Evolutionary conservation across 2,329 filamentous ascomycete species (phyloP).

Genomic region (Didymella keratinophila): DNA sequence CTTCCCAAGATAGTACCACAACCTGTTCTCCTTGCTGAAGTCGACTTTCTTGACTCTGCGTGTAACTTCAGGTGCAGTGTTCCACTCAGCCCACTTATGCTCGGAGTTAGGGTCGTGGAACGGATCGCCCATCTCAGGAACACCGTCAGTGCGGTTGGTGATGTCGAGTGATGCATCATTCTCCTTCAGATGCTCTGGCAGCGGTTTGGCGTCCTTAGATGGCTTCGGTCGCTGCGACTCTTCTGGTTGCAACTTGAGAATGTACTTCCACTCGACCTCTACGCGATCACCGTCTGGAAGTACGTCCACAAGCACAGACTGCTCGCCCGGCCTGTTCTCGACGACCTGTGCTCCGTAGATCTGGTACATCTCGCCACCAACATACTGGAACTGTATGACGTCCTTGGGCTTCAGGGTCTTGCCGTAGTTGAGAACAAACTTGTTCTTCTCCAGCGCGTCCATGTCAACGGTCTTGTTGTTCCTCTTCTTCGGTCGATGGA

Average conservation of each 20-base stretch:
- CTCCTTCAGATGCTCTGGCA: conserved; percentile 65
- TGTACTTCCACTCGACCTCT: conserved; percentile 86
- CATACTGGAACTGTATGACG: conserved; percentile 85
- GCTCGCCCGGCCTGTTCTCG: conserved; percentile 80
- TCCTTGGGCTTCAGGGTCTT: conserved; percentile 73
- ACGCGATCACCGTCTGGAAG: conserved; percentile 82
- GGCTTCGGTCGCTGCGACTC: conserved; percentile 78
- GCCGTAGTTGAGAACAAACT: conserved; percentile 73
- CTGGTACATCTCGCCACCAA: conserved; percentile 77
- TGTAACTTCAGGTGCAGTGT: conserved; percentile 57
- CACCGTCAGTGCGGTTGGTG: conserved; percentile 59
- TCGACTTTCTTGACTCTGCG: conserved; percentile 72
- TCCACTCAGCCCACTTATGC: conserved; percentile 72
- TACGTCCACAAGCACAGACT: conserved; percentile 79
- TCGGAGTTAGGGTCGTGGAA: conserved; percentile 57
- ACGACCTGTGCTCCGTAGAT: conserved; percentile 90
- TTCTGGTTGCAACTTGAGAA: conserved; percentile 74
- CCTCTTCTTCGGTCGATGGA: conserved; percentile 90
- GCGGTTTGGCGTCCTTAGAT: conserved; percentile 73
- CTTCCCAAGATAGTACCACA: conserved; percentile 89
- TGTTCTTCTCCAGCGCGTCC: conserved; percentile 73
- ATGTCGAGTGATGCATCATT: conserved; percentile 54
- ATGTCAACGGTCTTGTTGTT: conserved; percentile 77
- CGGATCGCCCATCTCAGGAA: conserved; percentile 56
- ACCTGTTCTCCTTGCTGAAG: conserved; percentile 72